Evolutionary conservation across 148 eudicot species (phyloP).

Genomic region (Limonium bicolor): DNA sequence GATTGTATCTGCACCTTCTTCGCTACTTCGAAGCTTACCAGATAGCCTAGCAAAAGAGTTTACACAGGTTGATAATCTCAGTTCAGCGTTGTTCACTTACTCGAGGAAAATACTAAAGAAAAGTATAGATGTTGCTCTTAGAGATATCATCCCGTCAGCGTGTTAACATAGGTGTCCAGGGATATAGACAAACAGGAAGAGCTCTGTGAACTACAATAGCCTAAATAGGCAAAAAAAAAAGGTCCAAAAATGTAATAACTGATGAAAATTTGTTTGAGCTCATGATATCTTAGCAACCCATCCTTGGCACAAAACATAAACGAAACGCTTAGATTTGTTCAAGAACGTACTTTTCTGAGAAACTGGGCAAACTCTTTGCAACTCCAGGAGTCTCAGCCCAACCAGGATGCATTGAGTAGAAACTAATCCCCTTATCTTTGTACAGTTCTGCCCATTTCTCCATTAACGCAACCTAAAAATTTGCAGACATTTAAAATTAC

Average conservation of each 20-base stretch:
- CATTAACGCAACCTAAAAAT: slow-evolving; percentile 67
- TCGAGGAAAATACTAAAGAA: too few relatives aligned
- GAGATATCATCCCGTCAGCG: too few relatives aligned
- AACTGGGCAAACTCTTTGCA: slow-evolving; percentile 57
- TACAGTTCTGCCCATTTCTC: slow-evolving; percentile 79
- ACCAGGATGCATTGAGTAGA: slow-evolving; percentile 97
- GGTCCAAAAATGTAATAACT: too few relatives aligned
- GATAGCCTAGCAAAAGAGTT: slow-evolving; percentile 32
- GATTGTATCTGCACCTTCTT: slow-evolving; percentile 85
- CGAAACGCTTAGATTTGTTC: slow-evolving; percentile 1
- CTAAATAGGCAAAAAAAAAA: too few relatives aligned
- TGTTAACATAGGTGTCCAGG: too few relatives aligned
- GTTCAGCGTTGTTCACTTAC: too few relatives aligned
- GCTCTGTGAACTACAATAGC: too few relatives aligned
- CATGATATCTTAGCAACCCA: not conserved
- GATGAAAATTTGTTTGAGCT: not conserved
- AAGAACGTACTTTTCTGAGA: slow-evolving; percentile 71
- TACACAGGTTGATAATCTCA: too few relatives aligned
- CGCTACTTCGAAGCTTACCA: slow-evolving; percentile 66
- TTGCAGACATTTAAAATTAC: not conserved
- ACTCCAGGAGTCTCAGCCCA: slow-evolving; percentile 99
- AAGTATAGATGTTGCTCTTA: too few relatives aligned
- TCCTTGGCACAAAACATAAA: too few relatives aligned
- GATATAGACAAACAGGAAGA: too few relatives aligned
- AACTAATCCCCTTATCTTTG: slow-evolving; percentile 43